Evolutionary conservation across 495 filamentous ascomycete genomes (phyloP).

Genomic region (Cenococcum geophilum): DNA sequence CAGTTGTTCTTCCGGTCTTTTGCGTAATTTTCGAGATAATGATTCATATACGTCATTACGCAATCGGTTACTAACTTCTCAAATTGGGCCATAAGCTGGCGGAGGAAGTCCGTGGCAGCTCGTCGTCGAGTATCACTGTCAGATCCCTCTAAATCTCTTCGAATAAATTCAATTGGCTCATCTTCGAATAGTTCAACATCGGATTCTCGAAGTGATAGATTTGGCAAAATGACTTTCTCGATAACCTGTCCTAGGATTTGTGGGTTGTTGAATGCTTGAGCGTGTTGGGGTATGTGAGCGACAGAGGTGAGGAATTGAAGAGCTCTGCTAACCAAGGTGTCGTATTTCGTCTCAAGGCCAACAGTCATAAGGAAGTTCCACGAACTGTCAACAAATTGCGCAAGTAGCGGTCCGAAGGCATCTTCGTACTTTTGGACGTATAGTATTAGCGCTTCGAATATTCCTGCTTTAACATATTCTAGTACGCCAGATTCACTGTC

Average conservation of each 20-base stretch:
- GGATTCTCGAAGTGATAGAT: constrained; percentile 79
- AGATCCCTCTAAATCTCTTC: constrained; percentile 90
- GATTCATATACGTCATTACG: constrained; percentile 72
- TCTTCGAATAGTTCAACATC: constrained; percentile 97
- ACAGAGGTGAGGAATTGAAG: constrained; percentile 91
- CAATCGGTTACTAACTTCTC: constrained; percentile 74
- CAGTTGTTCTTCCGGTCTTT: constrained; percentile 64
- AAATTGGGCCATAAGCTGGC: constrained; percentile 80
- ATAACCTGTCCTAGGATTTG: constrained; percentile 71
- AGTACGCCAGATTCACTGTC: constrained; percentile 78
- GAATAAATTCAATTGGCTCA: constrained; percentile 97
- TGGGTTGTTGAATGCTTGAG: constrained; percentile 76
- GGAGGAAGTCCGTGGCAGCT: constrained; percentile 88
- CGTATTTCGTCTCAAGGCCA: constrained; percentile 83
- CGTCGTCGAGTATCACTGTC: constrained; percentile 88
- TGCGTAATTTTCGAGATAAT: constrained; percentile 64
- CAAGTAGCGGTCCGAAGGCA: constrained; percentile 71
- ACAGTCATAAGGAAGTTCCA: constrained; percentile 86
- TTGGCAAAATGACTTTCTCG: constrained; percentile 91
- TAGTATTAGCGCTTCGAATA: constrained; percentile 79
- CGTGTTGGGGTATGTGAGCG: constrained; percentile 66
- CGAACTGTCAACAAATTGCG: constrained; percentile 75
- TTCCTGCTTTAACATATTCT: constrained; percentile 82
- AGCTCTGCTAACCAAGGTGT: constrained; percentile 89
- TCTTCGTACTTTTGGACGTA: constrained; percentile 93